Evolutionary conservation across 192 early-diverging fungal species (phyloP).

Genomic region (Neocallimastix lanati): DNA sequence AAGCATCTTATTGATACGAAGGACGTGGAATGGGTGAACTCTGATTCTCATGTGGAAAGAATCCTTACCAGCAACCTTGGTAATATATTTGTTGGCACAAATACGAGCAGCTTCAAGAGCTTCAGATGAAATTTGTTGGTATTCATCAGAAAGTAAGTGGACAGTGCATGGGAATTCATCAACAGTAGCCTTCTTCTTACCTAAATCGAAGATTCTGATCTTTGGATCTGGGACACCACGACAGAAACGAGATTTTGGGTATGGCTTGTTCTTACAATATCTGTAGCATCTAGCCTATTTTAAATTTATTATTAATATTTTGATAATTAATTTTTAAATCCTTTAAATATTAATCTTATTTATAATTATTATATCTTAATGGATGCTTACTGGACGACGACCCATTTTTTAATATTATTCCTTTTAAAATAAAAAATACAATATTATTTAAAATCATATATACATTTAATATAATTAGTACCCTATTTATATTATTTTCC

Average conservation of each 20-base stretch:
- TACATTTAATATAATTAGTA: too few species aligned
- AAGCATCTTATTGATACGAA: slow-evolving; percentile 99
- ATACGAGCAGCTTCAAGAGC: slow-evolving; percentile 97
- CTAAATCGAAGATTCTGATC: slow-evolving; percentile 93
- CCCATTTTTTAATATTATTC: background rate
- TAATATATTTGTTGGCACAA: slow-evolving; percentile 95
- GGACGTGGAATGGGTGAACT: slow-evolving; percentile 96
- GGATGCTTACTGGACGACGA: background rate
- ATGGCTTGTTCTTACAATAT: background rate
- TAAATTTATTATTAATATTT: background rate
- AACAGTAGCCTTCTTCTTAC: slow-evolving; percentile 90
- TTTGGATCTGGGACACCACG: slow-evolving; percentile 57
- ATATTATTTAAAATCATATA: too few species aligned
- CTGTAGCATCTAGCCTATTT: background rate
- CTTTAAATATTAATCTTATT: too few species aligned
- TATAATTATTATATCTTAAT: background rate
- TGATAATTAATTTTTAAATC: too few species aligned
- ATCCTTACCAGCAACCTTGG: slow-evolving; percentile 92
- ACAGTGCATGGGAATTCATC: slow-evolving; percentile 96
- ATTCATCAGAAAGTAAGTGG: slow-evolving; percentile 91
- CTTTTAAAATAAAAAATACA: background rate
- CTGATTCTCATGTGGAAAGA: slow-evolving; percentile 98
- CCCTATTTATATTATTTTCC: too few species aligned
- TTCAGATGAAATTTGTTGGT: slow-evolving; percentile 97
- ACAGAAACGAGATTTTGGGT: background rate